Base-by-base conservation (phyloP, 352 stramenopile genomes). In the Thraustochytrium sp. region DNA sequence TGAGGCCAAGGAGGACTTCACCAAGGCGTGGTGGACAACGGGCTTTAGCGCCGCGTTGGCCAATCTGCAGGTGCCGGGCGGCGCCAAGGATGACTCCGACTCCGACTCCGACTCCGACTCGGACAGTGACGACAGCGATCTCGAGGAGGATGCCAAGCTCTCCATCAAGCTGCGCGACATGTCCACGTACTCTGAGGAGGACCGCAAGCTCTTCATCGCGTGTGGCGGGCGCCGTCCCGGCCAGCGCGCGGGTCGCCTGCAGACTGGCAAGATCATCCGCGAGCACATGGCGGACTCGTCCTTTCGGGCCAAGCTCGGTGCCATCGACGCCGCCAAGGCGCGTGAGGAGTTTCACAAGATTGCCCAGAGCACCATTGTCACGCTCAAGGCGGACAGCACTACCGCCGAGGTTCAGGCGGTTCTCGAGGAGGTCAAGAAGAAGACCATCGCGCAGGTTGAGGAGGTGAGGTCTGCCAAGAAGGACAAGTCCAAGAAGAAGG, bases 101-200 rank as follows among this genome's bases (percentile, higher is more conserved):
- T 23, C 21, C 36, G 23, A 23, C 44, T 61, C 48, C 13, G 53
- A 64, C 68, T 42, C 23, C 9, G 40, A 76, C 53, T 80, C 68
- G 5, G 65, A 77, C 65, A 13, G 5, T n/a, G n/a, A n/a, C 26
- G 65, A 77, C 1, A 11, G 34, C 37, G 68, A 80, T 5, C 48
- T 80, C 48, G 68, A 80, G 26, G 68, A 80, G 51, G 68, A 61
- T 16, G 48, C 48, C 68, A 80, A 80, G 68, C 23, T 80, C 51
- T 80, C 68, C 68, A 64, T 80, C 2, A 11, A 65, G 68, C 18
- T 49, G 34, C 68, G 68, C 37, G 53, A 80, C 34, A 46, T 80
- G 68, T 61, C 48, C 8, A 61, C 48, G 18, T 80, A 65, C 55
- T 80, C 54, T 2, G 75, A 84, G 54, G 61, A 82, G 29, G 75